Percentiles rank a stretch among this genome's conserved stretches.
phyloP scores from a whole-genome alignment of 2,329 filamentous ascomycete species.

The Thielaviopsis musarum region DNA sequence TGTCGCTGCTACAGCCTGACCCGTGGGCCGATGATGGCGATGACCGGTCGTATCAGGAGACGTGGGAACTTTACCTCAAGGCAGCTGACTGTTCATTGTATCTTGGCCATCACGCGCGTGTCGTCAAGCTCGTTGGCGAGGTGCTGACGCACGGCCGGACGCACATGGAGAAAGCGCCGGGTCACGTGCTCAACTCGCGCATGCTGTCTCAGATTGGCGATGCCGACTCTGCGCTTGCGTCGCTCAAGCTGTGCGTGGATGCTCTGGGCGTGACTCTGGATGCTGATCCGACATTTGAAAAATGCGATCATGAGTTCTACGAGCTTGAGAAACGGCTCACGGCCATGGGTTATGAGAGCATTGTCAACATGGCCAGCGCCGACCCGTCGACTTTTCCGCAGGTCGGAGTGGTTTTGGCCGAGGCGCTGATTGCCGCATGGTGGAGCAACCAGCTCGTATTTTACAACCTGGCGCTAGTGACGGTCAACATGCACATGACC shows the following conservation, averaged over 20 bases:
- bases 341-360: conserved; percentile 32
- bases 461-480: conserved; percentile 50
- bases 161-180: conserved; percentile 64
- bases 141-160: conserved; percentile 56
- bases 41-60: conserved; percentile 77
- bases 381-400: conserved; percentile 40
- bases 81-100: conserved; percentile 72
- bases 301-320: conserved; percentile 62
- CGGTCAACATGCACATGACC: conserved; percentile 48
- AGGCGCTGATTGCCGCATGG: conserved; percentile 53
- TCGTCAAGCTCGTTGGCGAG: conserved; percentile 48
- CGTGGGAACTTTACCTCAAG: conserved; percentile 59
- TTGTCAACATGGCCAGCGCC: conserved; percentile 19
- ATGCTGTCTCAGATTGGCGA: conserved; percentile 63
- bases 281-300: conserved; percentile 50
- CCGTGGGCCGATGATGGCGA: conserved; percentile 54
- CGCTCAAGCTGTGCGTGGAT: conserved; percentile 52
- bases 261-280: conserved; percentile 53
- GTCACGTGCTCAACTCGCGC: conserved; percentile 68
- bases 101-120: conserved; percentile 52
- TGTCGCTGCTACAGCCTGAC: conserved; percentile 61
- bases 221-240: conserved; percentile 47
- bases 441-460: conserved; percentile 59
- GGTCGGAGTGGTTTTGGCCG: conserved; percentile 52
- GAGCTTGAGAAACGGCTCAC: conserved; percentile 42